A percentile compares a stretch with the other conserved stretches of the same genome.
These are phyloP conservation scores for Tylopilus sp. DNA, from an alignment of 768 basidiomycete species.

Conservation along the genomic window DNA sequence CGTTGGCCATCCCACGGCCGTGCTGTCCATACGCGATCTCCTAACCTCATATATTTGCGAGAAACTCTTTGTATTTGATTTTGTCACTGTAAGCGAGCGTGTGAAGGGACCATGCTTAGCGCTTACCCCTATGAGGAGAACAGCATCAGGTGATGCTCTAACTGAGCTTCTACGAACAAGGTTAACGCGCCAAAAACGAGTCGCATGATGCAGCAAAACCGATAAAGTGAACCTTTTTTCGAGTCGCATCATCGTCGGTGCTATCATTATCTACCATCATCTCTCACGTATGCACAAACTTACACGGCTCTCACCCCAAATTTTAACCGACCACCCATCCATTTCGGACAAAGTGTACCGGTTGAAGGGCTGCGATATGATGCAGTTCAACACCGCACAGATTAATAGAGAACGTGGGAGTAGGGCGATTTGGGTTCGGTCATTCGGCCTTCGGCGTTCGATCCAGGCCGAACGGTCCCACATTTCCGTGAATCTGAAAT, in stretches of 20 bases:
- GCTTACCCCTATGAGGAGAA: not conserved
- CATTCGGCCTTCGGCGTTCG: not conserved
- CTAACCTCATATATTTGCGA: not conserved
- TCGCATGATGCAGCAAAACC: not conserved
- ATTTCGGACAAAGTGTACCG: not conserved
- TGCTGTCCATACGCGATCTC: not conserved
- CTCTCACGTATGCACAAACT: not conserved
- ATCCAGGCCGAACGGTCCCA: not conserved
- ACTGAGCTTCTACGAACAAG: conserved; percentile 4
- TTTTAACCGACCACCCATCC: not conserved
- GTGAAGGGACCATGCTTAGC: not conserved
- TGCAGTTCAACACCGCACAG: not conserved
- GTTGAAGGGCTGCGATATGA: not conserved
- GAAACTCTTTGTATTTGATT: conserved; percentile 25
- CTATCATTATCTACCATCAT: not conserved
- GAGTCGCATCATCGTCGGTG: not conserved
- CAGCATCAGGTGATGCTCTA: not conserved
- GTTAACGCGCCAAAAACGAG: conserved; percentile 5
- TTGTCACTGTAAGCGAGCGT: not conserved
- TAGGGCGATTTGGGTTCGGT: not conserved
- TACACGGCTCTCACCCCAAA: conserved; percentile 2
- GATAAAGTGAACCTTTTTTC: not conserved
- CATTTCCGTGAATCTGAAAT: no score
- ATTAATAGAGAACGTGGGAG: not conserved
- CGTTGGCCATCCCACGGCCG: not conserved